Base-by-base conservation (phyloP, 176 grass and related monocot genomes). In the Juncus inflexus region DNA sequence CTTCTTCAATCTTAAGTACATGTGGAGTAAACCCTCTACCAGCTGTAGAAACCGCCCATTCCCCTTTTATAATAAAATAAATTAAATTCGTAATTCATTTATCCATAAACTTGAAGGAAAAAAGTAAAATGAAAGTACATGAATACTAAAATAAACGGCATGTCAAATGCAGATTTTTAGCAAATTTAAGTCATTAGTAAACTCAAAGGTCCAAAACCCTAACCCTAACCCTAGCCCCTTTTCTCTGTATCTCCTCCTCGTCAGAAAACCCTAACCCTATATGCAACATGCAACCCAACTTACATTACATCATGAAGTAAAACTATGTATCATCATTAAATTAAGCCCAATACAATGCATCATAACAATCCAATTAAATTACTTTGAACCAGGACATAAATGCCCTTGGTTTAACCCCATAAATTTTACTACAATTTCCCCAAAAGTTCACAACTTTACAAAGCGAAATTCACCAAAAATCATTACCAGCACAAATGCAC, bases 21-120 rank as follows among this genome's bases (percentile, higher is more conserved):
- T 99, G 94, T 62, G 88, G 94, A 69, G 94, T 99, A 69, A 99
- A 99, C 11, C 94, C 94, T 81, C 83, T 92, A 82, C 94, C 94
- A 76, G 90, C 94, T 67, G 88, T 89, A 64, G 80, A 81, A 55
- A 79, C 88, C 77, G 91, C 84, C 94, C 88, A 99, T 76, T 99
- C 90, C 50, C 94, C 94, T 99, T 28, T 28, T 35, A 78, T 60
- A 71, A 59, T 59, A 42, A 15, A 70, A 70, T n/a, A 57, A 45
- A 71, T 52, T 47, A 59, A 59, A 10, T 9, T 40, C 40, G 4
- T 71, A 28, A 47, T 47, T 6, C 43, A 47, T 47, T 5, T 9
- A 47, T 6, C 4, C 43, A 2, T 47, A 47, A 47, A 47, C 1
- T 47, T 47, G 43, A 47, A 47, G 4, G 9, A 5, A 47, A 47